phyloP scores from a whole-genome alignment of 352 stramenopile genomes.

The Elongisporangium senticosum region DNA sequence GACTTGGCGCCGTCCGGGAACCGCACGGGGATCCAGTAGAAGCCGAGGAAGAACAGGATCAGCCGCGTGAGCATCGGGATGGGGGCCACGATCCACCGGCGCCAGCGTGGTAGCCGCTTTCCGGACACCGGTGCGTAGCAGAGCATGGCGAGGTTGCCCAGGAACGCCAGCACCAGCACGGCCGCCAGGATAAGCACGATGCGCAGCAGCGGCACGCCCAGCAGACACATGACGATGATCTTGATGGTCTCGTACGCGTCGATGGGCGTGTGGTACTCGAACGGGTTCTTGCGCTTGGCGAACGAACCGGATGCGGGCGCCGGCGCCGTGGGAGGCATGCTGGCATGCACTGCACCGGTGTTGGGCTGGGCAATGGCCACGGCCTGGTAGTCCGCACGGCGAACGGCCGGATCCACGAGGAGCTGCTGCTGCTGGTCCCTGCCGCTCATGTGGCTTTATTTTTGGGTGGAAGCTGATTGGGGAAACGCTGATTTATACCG shows the following conservation, averaged over 20 bases:
- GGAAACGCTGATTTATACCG: no score
- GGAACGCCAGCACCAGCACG: constrained; percentile 23
- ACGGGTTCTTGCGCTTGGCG: constrained; percentile 32
- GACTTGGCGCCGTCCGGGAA: constrained; percentile 15
- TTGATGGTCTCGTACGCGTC: constrained; percentile 56
- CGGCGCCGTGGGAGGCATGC: background rate
- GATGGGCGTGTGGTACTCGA: constrained; percentile 50
- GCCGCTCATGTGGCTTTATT: no score
- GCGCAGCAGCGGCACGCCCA: constrained; percentile 54
- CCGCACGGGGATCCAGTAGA: constrained; percentile 59
- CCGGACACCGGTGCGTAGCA: constrained; percentile 37
- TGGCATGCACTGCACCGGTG: no score
- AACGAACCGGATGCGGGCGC: background rate
- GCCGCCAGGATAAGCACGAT: constrained; percentile 34
- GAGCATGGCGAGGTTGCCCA: constrained; percentile 44
- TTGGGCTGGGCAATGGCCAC: no score
- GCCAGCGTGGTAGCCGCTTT: constrained; percentile 32
- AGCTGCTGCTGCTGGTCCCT: no score
- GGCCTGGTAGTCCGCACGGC: no score
- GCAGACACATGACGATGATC: constrained; percentile 43
- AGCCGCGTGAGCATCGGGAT: constrained; percentile 39
- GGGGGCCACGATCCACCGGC: constrained; percentile 24
- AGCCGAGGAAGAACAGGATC: constrained; percentile 54
- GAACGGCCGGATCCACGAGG: no score
- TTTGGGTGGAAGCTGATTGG: no score